Base-by-base conservation (phyloP, 2,329 filamentous ascomycete genomes). In the Hymenoscyphus linearis region DNA sequence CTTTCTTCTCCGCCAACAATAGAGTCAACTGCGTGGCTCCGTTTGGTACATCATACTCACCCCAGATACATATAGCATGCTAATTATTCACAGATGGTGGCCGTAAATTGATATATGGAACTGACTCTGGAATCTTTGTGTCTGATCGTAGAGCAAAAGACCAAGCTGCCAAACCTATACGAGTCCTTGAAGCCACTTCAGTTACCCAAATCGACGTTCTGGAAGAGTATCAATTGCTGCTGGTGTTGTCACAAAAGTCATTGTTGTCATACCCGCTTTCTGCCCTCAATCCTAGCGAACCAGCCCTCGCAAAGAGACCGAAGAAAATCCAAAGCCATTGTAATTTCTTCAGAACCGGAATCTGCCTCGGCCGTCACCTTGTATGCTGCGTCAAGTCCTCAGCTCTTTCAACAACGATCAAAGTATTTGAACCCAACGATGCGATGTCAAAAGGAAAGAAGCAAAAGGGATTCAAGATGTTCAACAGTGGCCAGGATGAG, bases 371-470 rank as follows among this genome's bases (percentile, higher is more conserved):
- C 36, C 85, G 95, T 64, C 95, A 98, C 73, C 81, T 99, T 59
- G 95, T 99, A 34, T 98, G 93, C 77, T 96, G 91, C 68, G 95
- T 98, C 71, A 98, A 96, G 79, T 96, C 91, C 47, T 93, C 90
- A 18, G 90, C 93, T 2, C 80, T 98, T 35, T 96, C 91, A 58
- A 96, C 91, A 14, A 98, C 93, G 1, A 96, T 99, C 80, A 98
- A 98, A 77, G 95, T 98, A n/a, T 98, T 91, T 76, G 93, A 99
- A 77, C 95, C 95, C 0, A 96, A 96, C 77, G 95, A 98, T 73
- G 89, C 91, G 64, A 89, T 96, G 82, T 88, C 89, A 59, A 95
- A 93, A 78, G 91, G 90, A 62, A 96, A 95, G 80, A 97, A 96
- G 79, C 96, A 96, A 74, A 95, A 93, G 71, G 93, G 95, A 18